Percentiles rank a stretch among this genome's conserved stretches.
These are phyloP conservation scores for Salix arbutifolia DNA, from an alignment of 345 rosid species.

Conservation along the genomic window DNA sequence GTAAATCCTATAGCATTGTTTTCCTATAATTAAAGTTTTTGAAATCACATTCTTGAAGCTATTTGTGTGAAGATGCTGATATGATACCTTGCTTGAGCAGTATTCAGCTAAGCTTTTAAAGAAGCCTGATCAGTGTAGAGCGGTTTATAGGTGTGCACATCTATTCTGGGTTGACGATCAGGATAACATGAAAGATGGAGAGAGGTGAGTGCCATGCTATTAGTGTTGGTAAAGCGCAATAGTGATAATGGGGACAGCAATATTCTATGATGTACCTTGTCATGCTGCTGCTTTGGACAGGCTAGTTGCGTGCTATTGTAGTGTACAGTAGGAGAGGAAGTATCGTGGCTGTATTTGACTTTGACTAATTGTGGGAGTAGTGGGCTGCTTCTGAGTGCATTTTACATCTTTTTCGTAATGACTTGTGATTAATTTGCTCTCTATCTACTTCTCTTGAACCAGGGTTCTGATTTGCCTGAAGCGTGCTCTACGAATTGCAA, in stretches of 20 bases:
- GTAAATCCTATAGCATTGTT: constrained; percentile 38
- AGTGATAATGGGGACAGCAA: background rate
- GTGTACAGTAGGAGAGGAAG: background rate
- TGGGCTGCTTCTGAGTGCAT: background rate
- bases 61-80: constrained; percentile 19
- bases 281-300: background rate
- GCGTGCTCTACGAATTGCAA: constrained; percentile 92
- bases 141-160: constrained; percentile 92
- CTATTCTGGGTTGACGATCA: constrained; percentile 96
- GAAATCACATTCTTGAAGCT: background rate
- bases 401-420: background rate
- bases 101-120: constrained; percentile 93
- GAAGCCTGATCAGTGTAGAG: constrained; percentile 99
- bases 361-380: background rate
- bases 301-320: background rate
- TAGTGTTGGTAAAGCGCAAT: background rate
- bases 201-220: constrained; percentile 49
- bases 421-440: background rate
- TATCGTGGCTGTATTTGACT: background rate
- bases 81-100: constrained; percentile 39
- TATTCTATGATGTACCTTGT: background rate
- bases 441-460: background rate
- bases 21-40: background rate
- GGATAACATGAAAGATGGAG: constrained; percentile 84
- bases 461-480: constrained; percentile 92